Base-by-base conservation (phyloP, 805 yeast species). In the Ogataea pini region DNA sequence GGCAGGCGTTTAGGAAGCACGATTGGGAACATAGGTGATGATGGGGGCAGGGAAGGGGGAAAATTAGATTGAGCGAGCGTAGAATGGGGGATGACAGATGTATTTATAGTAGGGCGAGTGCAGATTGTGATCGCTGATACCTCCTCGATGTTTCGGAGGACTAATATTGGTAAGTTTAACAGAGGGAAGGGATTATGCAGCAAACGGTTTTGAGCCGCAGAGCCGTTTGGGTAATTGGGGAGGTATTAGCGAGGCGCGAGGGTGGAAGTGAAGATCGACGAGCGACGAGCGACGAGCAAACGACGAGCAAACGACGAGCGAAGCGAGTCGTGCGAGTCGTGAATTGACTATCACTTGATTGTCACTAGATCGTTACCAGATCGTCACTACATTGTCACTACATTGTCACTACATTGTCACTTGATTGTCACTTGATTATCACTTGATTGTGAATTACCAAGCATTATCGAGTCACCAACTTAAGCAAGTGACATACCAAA, bases 151-250 rank as follows among this genome's bases (percentile, higher is more conserved):
- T 10, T 8, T n/a, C 8, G 34, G 18, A 14, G 17, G 34, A n/a
- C n/a, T 12, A 12, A 39, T 25, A 39, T 28, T n/a, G 42, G 42
- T 27, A 39, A 39, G 22, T 27, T 39, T 39, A 28, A 39, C 17
- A 39, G 42, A 39, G 42, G 24, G 9, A 7, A 12, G 13, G n/a
- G n/a, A n/a, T n/a, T n/a, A n/a, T 16, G 34, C 33, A 39, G n/a
- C 5, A 27, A 39, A n/a, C 14, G 16, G 18, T 10, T 24, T 28
- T 27, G 25, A 25, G 42, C 42, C 42, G 42, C 42, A 27, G 25
- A 10, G 42, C 42, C 42, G 32, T 32, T n/a, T 5, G 13, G 9
- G 33, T 5, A n/a, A 13, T 5, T 8, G 10, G 13, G 42, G 17
- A 39, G 18, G 42, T 39, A 25, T 39, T 18, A 27, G 42, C 42